Evolutionary conservation across 2,329 filamentous ascomycete species (phyloP).

Genomic region (Eurotiales sp.): DNA sequence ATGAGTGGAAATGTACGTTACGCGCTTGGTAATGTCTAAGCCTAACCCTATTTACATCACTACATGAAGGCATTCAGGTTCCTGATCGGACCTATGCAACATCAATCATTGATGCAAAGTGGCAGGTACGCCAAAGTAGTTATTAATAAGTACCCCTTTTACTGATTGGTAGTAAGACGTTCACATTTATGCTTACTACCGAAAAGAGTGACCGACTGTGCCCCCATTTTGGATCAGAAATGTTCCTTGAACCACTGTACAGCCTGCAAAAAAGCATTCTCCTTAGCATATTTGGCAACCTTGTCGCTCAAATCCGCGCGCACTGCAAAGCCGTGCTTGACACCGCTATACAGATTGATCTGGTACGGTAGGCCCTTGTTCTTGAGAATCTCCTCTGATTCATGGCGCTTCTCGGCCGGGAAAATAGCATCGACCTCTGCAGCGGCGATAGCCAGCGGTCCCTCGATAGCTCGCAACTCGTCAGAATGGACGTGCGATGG

Average conservation of each 20-base stretch:
- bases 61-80: no score
- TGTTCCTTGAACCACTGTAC: constrained; percentile 57
- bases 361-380: constrained; percentile 61
- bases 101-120: no score
- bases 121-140: no score
- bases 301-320: constrained; percentile 57
- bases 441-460: constrained; percentile 61
- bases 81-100: no score
- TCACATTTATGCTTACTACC: no score
- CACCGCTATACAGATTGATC: constrained; percentile 66
- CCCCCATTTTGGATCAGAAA: no score
- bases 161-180: no score
- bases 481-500: constrained; percentile 66
- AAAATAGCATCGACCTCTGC: constrained; percentile 59
- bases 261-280: constrained; percentile 72
- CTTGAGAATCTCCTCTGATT: constrained; percentile 55
- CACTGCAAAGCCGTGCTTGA: constrained; percentile 69
- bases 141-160: no score
- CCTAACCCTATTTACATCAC: no score
- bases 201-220: no score
- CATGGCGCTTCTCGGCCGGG: constrained; percentile 52
- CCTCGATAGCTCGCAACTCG: constrained; percentile 60
- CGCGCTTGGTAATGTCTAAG: no score
- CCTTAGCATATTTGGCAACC: constrained; percentile 62
- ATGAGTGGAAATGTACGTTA: no score